These are phyloP conservation scores for Hygrophorus pudorinus DNA, from an alignment of 768 basidiomycete species.

Conservation along the genomic window DNA sequence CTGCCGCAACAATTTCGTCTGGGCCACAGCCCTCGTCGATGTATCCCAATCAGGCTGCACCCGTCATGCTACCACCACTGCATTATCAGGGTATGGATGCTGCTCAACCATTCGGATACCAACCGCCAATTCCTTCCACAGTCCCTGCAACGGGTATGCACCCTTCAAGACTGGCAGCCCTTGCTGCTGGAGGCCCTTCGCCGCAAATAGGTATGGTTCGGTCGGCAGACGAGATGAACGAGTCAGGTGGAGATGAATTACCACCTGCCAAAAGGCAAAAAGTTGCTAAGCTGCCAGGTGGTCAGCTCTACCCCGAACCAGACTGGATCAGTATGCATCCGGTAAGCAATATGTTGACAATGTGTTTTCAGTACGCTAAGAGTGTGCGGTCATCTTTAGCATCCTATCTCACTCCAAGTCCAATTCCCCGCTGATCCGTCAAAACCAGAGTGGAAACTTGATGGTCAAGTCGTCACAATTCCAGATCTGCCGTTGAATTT, in stretches of 20 bases:
- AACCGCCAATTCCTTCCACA: conserved; percentile 27
- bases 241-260: conserved; percentile 38
- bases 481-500: conserved; percentile 77
- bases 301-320: conserved; percentile 73
- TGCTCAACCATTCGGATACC: conserved; percentile 70
- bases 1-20: conserved; percentile 81
- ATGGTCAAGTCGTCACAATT: conserved; percentile 69
- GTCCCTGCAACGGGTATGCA: conserved; percentile 53
- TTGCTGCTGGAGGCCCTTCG: conserved; percentile 37
- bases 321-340: conserved; percentile 92
- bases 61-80: conserved; percentile 77
- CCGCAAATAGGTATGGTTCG: conserved; percentile 66
- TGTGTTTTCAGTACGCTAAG: neutral
- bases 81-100: conserved; percentile 77
- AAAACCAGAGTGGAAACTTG: conserved; percentile 90
- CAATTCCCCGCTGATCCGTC: conserved; percentile 76
- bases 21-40: conserved; percentile 85
- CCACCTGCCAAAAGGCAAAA: conserved; percentile 84
- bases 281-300: conserved; percentile 78
- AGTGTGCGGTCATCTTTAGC: conserved; percentile 26
- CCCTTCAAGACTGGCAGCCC: conserved; percentile 52
- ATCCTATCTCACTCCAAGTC: conserved; percentile 77
- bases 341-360: conserved; percentile 26
- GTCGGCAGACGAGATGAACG: conserved; percentile 76
- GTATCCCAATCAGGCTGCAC: conserved; percentile 44